Base-by-base conservation (phyloP, 257 asterid genomes). In the Capsicum chinense region DNA sequence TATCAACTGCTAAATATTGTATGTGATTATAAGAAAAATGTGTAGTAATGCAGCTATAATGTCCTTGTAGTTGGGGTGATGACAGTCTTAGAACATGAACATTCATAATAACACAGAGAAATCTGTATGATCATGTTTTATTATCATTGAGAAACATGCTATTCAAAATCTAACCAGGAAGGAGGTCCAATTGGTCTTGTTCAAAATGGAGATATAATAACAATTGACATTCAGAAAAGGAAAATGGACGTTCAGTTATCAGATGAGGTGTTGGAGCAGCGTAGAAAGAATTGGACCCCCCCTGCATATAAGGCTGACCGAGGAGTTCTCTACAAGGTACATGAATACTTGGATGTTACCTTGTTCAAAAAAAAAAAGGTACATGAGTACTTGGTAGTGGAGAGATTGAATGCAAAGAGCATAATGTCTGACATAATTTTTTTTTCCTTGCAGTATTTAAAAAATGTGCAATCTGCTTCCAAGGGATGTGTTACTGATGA, bases 401-500 rank as follows among this genome's bases (percentile, higher is more conserved):
- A 26, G 21, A 54, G 50, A 26, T 26, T 33, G 50, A 26, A 78
- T 6, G 10, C 81, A 26, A 14, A 78, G 14, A 3, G 56, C 1
- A 6, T 2, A 26, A 67, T 67, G 35, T 12, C 33, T 82, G 37
- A 83, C 69, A 15, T 42, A 44, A 2, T 82, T 82, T 37, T 52
- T 19, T 35, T 52, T 39, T 70, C 57, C 9, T 58, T 50, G 47
- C 93, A 96, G 99, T 96, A 96, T 85, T 94, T 96, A 48, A 93
- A 90, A 90, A 92, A 87, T 14, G 99, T 96, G 78, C 97, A 90
- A 48, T 89, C 99, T 19, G 99, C 99, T 47, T 96, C 99, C 14
- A 90, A 83, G 42, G 99, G 99, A 86, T 96, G 99, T 16, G 98
- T 96, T 79, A 96, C 99, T 0, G 99, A 96, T 74, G 99, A 96